Evolutionary conservation across 306 rosid genomes (phyloP).

Genomic region (Betula pendula): DNA sequence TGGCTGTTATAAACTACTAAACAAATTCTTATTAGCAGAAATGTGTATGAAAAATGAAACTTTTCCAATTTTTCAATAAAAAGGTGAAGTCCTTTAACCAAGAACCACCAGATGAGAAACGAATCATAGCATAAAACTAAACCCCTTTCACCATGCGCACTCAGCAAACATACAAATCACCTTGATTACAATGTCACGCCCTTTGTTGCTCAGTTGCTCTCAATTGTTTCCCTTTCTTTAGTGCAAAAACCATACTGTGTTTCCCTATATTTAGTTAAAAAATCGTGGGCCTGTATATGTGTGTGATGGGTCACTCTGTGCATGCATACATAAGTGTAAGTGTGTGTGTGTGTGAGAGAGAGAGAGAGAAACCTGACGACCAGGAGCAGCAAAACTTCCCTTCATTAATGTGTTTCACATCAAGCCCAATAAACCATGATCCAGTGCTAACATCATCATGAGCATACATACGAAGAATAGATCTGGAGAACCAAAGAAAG

Average conservation of each 20-base stretch:
- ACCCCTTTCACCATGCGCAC: neutral
- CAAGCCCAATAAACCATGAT: slow-evolving; percentile 81
- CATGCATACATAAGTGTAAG: neutral
- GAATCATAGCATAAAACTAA: neutral
- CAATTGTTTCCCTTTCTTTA: neutral
- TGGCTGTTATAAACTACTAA: neutral
- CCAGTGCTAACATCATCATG: slow-evolving; percentile 69
- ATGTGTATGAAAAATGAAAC: neutral
- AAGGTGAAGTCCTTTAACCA: neutral
- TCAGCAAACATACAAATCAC: neutral
- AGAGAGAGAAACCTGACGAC: slow-evolving; percentile 52
- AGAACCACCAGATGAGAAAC: neutral
- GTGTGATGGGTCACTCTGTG: neutral
- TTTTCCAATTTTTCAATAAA: neutral
- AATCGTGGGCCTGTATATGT: neutral
- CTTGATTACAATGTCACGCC: neutral
- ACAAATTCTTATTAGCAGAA: neutral
- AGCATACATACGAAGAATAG: slow-evolving; percentile 62
- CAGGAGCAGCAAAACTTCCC: slow-evolving; percentile 63
- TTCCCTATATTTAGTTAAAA: neutral
- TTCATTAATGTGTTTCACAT: slow-evolving; percentile 55
- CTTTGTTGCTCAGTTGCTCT: neutral
- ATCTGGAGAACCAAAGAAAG: slow-evolving; percentile 40
- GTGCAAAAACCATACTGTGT: neutral
- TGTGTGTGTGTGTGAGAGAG: neutral